Conservation (phyloP, 2,329 filamentous ascomycete genomes). For the Beauveria australis region DNA sequence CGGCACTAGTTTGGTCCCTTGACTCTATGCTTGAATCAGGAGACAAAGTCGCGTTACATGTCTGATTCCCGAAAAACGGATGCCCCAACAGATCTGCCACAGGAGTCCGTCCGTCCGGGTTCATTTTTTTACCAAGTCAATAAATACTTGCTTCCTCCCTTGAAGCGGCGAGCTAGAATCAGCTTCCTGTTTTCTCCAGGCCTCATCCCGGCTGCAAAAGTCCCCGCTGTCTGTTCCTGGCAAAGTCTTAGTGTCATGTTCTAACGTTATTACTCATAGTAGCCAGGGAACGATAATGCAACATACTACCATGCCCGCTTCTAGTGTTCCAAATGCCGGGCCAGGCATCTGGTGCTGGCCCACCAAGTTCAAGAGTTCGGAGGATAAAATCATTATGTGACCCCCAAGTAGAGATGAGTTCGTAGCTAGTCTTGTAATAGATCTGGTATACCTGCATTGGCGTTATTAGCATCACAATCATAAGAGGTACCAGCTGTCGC, state of each 20-base stretch:
- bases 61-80: not conserved
- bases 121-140: not conserved
- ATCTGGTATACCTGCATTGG: not conserved
- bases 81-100: not conserved
- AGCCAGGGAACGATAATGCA: not conserved
- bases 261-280: not conserved
- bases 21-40: not conserved
- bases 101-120: not conserved
- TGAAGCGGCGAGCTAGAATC: not conserved
- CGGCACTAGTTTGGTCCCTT: not conserved
- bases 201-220: not conserved
- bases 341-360: not conserved
- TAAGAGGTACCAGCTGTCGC: not conserved
- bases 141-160: not conserved
- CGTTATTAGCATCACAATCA: not conserved
- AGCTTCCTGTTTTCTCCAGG: not conserved
- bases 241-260: not conserved
- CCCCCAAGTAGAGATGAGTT: not conserved
- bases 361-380: not conserved
- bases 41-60: not conserved
- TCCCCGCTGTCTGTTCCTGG: too few relatives aligned
- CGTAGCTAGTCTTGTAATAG: not conserved
- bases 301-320: not conserved
- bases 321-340: not conserved
- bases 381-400: not conserved